Conservation (phyloP, 306 rosid genomes). For the Hippophae rhamnoides region DNA sequence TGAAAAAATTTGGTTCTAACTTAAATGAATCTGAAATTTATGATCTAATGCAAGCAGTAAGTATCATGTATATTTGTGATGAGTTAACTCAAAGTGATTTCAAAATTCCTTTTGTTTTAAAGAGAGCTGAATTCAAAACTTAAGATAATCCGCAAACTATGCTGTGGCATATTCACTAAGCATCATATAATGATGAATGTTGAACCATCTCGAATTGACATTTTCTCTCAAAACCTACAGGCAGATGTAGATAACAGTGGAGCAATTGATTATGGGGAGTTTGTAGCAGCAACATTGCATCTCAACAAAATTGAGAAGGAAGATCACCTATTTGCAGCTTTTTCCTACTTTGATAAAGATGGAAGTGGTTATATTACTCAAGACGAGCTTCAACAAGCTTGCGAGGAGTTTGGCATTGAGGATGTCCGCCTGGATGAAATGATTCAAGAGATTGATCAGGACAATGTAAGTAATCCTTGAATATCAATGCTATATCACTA, state of each 20-base stretch:
- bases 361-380: slow-evolving; percentile 90
- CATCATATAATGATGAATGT: background rate
- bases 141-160: too few relatives aligned
- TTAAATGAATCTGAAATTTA: slow-evolving; percentile 90
- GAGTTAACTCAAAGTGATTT: background rate
- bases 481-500: background rate
- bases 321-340: slow-evolving; percentile 85
- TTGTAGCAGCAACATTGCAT: slow-evolving; percentile 90
- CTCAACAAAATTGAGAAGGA: slow-evolving; percentile 83
- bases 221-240: slow-evolving; percentile 27
- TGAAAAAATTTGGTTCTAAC: slow-evolving; percentile 88
- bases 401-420: slow-evolving; percentile 85
- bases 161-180: too few relatives aligned
- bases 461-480: slow-evolving; percentile 55
- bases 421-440: slow-evolving; percentile 76
- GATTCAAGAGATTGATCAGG: slow-evolving; percentile 80
- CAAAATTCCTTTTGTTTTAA: too few relatives aligned
- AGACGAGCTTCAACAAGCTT: slow-evolving; percentile 94
- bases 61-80: slow-evolving; percentile 19
- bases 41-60: slow-evolving; percentile 94
- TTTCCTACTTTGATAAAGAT: slow-evolving; percentile 87
- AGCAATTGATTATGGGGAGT: slow-evolving; percentile 87
- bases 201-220: slow-evolving; percentile 9
- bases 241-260: slow-evolving; percentile 95
- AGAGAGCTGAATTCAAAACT: too few relatives aligned